Base-by-base conservation (phyloP, 108 stramenopile genomes). In the Fragilaria crotonensis region DNA sequence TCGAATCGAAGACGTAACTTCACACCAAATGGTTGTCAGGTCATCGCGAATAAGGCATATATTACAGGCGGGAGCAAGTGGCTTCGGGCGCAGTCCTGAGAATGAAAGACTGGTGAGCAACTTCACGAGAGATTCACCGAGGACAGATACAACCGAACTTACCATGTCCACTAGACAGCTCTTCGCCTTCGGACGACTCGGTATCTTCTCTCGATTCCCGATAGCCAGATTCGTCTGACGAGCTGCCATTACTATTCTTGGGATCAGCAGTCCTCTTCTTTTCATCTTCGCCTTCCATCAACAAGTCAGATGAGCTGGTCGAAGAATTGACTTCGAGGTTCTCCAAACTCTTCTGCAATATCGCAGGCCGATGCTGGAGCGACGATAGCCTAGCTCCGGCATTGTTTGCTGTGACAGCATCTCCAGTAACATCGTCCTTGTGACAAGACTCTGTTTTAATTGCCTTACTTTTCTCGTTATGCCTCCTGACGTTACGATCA, bases 401-500 rank as follows among this genome's bases (percentile, higher is more conserved):
- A 69, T 92, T 92, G 60, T 92, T 92, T 0, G 86, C 84, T 18
- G 90, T 92, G 7, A 92, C 90, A 19, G 72, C 79, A 0, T 73
- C 87, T 22, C 90, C 90, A 58, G 79, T 88, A 23, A 92, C 90
- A 64, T 88, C 87, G 64, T 91, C 90, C 60, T 78, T 87, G 32
- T 78, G 79, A 5, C 63, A 67, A 30, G 57, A 51, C 29, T 66
- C 49, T 17, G 52, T 67, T 29, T 51, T 52, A 44, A 64, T 58
- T 4, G 44, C 67, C 30, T 71, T 68, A 21, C 57, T 62, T 46
- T 73, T 64, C 60, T 82, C 65, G 61, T 85, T 80, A 64, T 83
- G 71, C 63, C 65, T 64, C 52, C 80, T 69, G 44, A 84, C 83
- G 52, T 84, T 84, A 20, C 78, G 61, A 48, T 69, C 66, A 14